phyloP scores from a whole-genome alignment of 345 rosid genomes.

The Iberis pinnata region DNA sequence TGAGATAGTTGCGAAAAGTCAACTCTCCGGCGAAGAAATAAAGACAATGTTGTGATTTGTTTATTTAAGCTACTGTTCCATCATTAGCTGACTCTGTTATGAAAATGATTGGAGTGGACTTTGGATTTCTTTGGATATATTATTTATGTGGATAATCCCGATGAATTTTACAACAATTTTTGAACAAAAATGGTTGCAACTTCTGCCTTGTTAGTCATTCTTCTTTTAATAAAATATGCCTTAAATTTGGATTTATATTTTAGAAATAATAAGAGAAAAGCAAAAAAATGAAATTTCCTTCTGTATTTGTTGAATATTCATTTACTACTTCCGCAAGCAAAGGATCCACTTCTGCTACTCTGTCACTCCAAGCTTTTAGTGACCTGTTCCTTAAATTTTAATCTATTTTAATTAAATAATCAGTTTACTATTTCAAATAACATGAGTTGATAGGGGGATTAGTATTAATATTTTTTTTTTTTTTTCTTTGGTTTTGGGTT shows the following conservation, averaged over 20 bases:
- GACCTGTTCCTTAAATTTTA: conserved; percentile 15
- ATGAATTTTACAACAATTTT: conserved; percentile 4
- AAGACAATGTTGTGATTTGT: conserved; percentile 2
- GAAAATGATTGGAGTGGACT: conserved; percentile 35
- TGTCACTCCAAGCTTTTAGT: conserved; percentile 22
- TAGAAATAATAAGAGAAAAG: too few relatives aligned
- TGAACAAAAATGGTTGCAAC: too few relatives aligned
- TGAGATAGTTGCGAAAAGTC: conserved; percentile 20
- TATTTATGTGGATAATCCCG: conserved; percentile 8
- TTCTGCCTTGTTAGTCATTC: too few relatives aligned
- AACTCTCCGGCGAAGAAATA: conserved; percentile 23
- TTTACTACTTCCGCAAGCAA: conserved; percentile 25
- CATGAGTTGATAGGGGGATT: conserved; percentile 5
- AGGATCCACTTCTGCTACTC: conserved; percentile 19
- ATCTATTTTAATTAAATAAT: not conserved
- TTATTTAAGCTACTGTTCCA: conserved; percentile 17
- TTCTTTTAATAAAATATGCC: conserved; percentile 8
- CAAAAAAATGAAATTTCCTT: too few relatives aligned
- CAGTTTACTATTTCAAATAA: not conserved
- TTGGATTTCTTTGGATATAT: not conserved
- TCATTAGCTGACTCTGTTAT: conserved; percentile 21
- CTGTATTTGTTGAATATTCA: not conserved
- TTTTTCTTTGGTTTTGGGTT: too few relatives aligned
- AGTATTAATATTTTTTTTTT: too few relatives aligned
- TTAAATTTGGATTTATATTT: too few relatives aligned